These are phyloP conservation scores for Baorangia bicolor DNA, from an alignment of 768 basidiomycete species.

Conservation along the genomic window DNA sequence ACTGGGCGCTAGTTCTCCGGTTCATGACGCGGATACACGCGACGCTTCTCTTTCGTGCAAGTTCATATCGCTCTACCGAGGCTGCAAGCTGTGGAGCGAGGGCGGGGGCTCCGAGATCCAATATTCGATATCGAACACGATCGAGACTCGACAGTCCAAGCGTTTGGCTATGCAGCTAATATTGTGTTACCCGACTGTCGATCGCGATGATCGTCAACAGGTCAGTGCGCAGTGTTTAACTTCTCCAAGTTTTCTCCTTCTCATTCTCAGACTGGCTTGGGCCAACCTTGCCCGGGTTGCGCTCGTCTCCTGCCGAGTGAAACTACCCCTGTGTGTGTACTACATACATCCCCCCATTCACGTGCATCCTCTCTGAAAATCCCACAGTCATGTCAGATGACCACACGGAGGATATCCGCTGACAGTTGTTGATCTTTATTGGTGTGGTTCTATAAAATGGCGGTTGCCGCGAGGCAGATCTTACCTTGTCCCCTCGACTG, in stretches of 20 bases:
- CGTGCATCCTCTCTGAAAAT: background rate
- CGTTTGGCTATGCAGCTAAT: background rate
- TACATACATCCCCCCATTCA: too few species aligned
- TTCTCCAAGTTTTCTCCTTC: too few species aligned
- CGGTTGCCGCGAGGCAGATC: background rate
- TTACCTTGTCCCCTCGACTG: constrained; percentile 1
- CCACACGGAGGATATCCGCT: too few species aligned
- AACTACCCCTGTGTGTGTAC: background rate
- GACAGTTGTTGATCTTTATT: too few species aligned
- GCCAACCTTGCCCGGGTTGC: background rate
- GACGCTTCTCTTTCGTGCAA: background rate
- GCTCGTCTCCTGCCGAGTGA: background rate
- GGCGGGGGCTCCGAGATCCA: background rate
- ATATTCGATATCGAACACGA: background rate
- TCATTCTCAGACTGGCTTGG: background rate
- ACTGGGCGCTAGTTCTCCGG: too few species aligned
- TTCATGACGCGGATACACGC: background rate
- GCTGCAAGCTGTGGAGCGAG: background rate
- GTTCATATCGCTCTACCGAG: background rate
- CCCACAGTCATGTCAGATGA: constrained; percentile 1
- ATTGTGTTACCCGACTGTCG: background rate
- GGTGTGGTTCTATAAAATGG: background rate
- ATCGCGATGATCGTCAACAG: constrained; percentile 2
- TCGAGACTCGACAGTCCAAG: constrained; percentile 2
- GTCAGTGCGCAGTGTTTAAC: background rate